phyloP scores from a whole-genome alignment of 2,329 filamentous ascomycete species.

The Colletotrichum cereale region DNA sequence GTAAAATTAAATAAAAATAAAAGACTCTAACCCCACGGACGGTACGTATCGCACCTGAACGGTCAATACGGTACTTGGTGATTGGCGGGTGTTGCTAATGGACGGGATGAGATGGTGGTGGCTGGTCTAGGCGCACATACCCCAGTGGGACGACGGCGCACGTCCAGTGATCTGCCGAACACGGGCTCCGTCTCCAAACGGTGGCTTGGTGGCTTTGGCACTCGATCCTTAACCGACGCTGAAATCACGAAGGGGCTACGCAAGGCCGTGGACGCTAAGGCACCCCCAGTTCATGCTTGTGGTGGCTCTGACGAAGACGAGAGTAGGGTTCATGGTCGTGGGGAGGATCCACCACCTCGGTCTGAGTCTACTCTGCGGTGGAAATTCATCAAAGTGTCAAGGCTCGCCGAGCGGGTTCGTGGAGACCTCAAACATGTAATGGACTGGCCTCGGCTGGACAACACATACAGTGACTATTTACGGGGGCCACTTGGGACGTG shows the following conservation, averaged over 20 bases:
- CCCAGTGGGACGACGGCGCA: slow-evolving; percentile 23
- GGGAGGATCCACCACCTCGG: slow-evolving; percentile 27
- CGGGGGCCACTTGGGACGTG: no score
- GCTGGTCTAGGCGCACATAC: slow-evolving; percentile 1
- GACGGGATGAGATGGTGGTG: not conserved
- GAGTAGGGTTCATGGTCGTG: not conserved
- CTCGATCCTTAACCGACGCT: slow-evolving; percentile 10
- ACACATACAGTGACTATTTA: not conserved
- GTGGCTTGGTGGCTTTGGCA: slow-evolving; percentile 28
- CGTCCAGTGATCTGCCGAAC: slow-evolving; percentile 37
- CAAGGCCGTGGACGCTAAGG: slow-evolving; percentile 13
- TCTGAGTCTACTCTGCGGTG: not conserved
- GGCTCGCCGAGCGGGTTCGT: slow-evolving; percentile 6
- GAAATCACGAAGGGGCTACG: slow-evolving; percentile 9
- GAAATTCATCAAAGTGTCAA: slow-evolving; percentile 23
- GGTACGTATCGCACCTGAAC: slow-evolving; percentile 10
- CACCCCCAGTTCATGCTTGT: slow-evolving; percentile 2
- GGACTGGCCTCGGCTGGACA: not conserved
- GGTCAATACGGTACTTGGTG: not conserved
- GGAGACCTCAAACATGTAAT: not conserved
- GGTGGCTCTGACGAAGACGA: slow-evolving; percentile 12
- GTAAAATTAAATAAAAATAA: not conserved
- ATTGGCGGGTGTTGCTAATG: not conserved
- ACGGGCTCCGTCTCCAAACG: slow-evolving; percentile 30
- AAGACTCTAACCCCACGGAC: not conserved